phyloP scores from a whole-genome alignment of 1,139 yeast species.

The Blastobotrys indianensis region DNA sequence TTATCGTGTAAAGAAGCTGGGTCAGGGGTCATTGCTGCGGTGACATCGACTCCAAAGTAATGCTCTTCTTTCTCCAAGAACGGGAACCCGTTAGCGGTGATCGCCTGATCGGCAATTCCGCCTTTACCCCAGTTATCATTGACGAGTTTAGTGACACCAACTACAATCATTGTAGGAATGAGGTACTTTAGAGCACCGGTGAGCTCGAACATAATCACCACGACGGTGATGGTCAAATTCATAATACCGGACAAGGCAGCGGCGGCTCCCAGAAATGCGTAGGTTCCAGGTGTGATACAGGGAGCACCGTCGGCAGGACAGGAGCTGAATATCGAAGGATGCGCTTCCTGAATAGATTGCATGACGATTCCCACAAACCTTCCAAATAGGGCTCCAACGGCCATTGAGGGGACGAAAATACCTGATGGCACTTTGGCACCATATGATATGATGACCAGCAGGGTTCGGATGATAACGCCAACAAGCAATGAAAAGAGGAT shows the following conservation, averaged over 20 bases:
- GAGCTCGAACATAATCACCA: slow-evolving; percentile 91
- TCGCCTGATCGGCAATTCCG: slow-evolving; percentile 96
- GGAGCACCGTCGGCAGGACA: slow-evolving; percentile 37
- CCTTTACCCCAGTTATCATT: slow-evolving; percentile 71
- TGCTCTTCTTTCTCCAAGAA: slow-evolving; percentile 72
- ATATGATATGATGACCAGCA: slow-evolving; percentile 74
- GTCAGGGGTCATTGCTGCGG: slow-evolving; percentile 59
- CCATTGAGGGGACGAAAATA: slow-evolving; percentile 94
- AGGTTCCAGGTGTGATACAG: slow-evolving; percentile 89
- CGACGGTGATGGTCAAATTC: slow-evolving; percentile 90
- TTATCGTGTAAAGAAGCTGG: slow-evolving; percentile 31
- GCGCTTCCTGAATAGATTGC: slow-evolving; percentile 46
- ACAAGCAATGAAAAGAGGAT: slow-evolving; percentile 48
- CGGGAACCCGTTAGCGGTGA: slow-evolving; percentile 82
- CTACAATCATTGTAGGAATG: slow-evolving; percentile 94
- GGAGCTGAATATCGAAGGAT: slow-evolving; percentile 44
- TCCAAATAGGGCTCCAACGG: slow-evolving; percentile 93
- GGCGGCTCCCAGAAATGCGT: slow-evolving; percentile 94
- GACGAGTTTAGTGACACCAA: slow-evolving; percentile 79
- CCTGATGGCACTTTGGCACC: slow-evolving; percentile 95
- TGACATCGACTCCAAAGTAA: slow-evolving; percentile 48
- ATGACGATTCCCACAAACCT: slow-evolving; percentile 71
- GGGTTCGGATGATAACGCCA: slow-evolving; percentile 69
- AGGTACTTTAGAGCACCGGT: slow-evolving; percentile 92
- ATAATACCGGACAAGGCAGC: slow-evolving; percentile 95